Base-by-base conservation (phyloP, 164 flowering plant genomes). In the Liriodendron chinense region DNA sequence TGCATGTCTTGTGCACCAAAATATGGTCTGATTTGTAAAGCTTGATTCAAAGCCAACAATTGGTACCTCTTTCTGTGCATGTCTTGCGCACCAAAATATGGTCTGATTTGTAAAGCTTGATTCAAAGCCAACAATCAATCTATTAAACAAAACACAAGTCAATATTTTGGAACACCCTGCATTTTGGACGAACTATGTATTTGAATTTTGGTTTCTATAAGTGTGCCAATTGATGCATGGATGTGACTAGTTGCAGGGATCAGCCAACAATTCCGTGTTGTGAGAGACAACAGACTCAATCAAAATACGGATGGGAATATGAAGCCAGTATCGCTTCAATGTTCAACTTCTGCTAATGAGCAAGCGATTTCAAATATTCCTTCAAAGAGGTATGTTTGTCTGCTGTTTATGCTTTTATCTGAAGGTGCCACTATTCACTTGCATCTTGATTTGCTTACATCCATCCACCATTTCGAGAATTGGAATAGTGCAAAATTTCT, bases 221-320 rank as follows among this genome's bases (percentile, higher is more conserved):
- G 49, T 48, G 21, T 10, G 47, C 24, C 10, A 9, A 66, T 69
- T 77, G 69, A 74, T 64, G 43, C 24, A 34, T 63, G 47, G 12
- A 65, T 69, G 73, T 74, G 72, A 62, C 80, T 80, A 75, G 80
- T 72, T 91, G 86, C 91, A 90, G 96, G 90, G 65, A 78, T 78
- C 23, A 87, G 80, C 81, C 81, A 84, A 78, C 91, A 92, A 83
- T 93, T 96, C 66, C 96, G 99, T 75, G 83, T 96, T 81, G 98
- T 96, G 77, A 86, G 91, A 75, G 99, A 96, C 85, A 96, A 96
- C 80, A 87, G 97, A 85, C 85, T 86, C 43, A 89, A 83, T 77
- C 93, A 83, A 69, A 89, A 79, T 77, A 20, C 78, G 21, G 71
- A 72, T 69, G 80, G 56, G 62, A 92, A 88, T 75, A 22, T 62